Evolutionary conservation across 2,329 filamentous ascomycete genomes (phyloP), one percentile per base, ranked within the genome.

Genomic region (Alternaria ventricosa): DNA sequence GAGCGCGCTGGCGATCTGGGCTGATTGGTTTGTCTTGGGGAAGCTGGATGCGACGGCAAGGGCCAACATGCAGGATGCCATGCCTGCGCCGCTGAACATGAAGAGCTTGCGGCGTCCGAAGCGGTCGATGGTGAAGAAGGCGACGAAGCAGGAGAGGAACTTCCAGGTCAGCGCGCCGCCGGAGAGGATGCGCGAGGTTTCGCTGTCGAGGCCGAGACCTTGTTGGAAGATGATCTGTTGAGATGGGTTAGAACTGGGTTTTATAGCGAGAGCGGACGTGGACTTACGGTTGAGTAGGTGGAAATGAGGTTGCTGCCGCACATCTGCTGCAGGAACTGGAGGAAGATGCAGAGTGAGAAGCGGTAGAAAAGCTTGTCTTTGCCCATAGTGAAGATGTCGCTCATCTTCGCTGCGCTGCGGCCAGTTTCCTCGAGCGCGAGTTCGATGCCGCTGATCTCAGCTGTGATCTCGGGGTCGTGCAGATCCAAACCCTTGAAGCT

Each of bases 81-180:
- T 88, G 43, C 86, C 85, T 0, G 71, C 67, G 12, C 84, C 86
- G 45, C 81, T 83, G 70, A 86, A 76, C 60, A 87, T 86, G 80
- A 87, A 86, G 22, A 86, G 79, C 55, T 79, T 81, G 30, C 90
- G 85, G 13, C 90, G 86, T 8, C 90, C 90, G 61, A 92, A 91
- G 0, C 87, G 85, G 71, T 92, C 90, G 1, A 92, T 82, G 0
- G 89, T 92, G 73, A 92, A 92, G 64, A 92, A 90, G 59, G 88
- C 90, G 60, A 92, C 85, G 23, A 91, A 82, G 0, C 82, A 84
- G 30, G 83, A 84, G 20, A 87, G 68, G 69, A 87, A 86, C 71
- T 88, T 87, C 82, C 84, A 88, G 6, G 86, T 87, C 30, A 88
- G 76, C 12, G 85, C 85, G 27, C 83, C 84, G 4, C 90, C 92